Percentiles rank a stretch among this genome's conserved stretches.
phyloP scores from a whole-genome alignment of 2,329 filamentous ascomycete species.

The Fusarium nodosum region DNA sequence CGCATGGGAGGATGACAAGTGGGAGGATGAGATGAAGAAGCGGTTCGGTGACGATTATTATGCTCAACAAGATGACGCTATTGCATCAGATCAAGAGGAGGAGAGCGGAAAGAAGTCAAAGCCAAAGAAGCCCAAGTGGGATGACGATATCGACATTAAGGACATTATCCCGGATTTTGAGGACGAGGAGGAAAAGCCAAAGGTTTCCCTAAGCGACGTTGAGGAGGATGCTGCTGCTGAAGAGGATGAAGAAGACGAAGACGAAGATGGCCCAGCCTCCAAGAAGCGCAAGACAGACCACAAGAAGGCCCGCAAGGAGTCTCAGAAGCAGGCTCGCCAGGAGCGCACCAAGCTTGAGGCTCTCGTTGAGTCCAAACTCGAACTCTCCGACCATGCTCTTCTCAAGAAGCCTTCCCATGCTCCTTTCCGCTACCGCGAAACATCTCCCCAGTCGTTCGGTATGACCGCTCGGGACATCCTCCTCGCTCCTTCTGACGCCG shows the following conservation, averaged over 20 bases:
- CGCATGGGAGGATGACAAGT: conserved; percentile 88
- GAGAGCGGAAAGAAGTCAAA: conserved; percentile 64
- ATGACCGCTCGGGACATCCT: conserved; percentile 92
- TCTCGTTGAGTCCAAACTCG: conserved; percentile 84
- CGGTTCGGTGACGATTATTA: conserved; percentile 95
- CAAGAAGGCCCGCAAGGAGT: conserved; percentile 69
- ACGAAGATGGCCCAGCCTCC: conserved; percentile 62
- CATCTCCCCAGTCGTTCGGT: conserved; percentile 89
- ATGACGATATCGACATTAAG: conserved; percentile 97
- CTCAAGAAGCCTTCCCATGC: conserved; percentile 56
- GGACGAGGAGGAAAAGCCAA: conserved; percentile 69
- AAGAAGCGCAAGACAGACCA: conserved; percentile 73
- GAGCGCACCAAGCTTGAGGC: conserved; percentile 88
- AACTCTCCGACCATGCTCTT: conserved; percentile 76
- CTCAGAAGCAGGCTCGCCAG: conserved; percentile 80
- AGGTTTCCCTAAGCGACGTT: conserved; percentile 66
- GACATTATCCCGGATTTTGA: conserved; percentile 91
- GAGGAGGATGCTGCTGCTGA: conserved; percentile 55
- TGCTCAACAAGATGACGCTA: conserved; percentile 76
- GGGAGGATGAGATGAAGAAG: conserved; percentile 91
- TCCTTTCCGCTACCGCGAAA: conserved; percentile 92
- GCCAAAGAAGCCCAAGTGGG: conserved; percentile 79
- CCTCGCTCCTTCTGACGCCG: conserved; percentile 84
- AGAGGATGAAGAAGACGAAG: conserved; percentile 55
- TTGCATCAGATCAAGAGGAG: conserved; percentile 73